Base-by-base conservation (phyloP, 768 basidiomycete genomes). In the Russula virescens region DNA sequence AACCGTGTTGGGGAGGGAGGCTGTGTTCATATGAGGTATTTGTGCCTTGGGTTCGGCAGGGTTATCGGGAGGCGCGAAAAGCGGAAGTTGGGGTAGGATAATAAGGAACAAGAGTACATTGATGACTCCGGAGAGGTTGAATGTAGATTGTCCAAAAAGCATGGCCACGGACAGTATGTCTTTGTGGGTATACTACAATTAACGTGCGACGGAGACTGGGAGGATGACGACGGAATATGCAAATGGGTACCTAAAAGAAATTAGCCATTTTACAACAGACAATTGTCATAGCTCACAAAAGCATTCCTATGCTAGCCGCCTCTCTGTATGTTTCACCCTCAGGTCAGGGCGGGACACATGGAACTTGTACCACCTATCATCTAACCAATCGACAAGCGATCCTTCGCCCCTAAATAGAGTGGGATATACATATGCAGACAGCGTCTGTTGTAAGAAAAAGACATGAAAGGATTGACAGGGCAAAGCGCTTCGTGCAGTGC, bases 51-150 rank as follows among this genome's bases (percentile, higher is more conserved):
- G n/a, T 42, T 58, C 47, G 16, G 26, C 9, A 31, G 9, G 31
- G 16, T 34, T 18, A n/a, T 42, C 56, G 1, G 51, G 60, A 3
- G 55, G 77, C 9, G 77, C n/a, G n/a, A n/a, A n/a, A n/a, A n/a
- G 69, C 23, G 70, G 69, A 4, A 75, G 70, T 50, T 72, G 69
- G 5, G 75, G 76, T 28, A 75, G 73, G 11, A 75, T 76, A 18
- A 66, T 62, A 25, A 77, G 67, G 28, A 79, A 68, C 8, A 80
- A 72, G n/a, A 76, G 31, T 18, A 78, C 78, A 55, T 79, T 80
- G 56, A 72, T 63, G 40, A 71, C 66, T 16, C 79, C 79, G 53
- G 75, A 77, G 55, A 79, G 74, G 6, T 70, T 67, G 61, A 74
- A 78, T 16, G 76, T 55, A 11, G 70, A 60, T 16, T 70, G 64